These are phyloP conservation scores for Petunia secreta DNA, from an alignment of 257 asterid genomes.

Conservation along the genomic window DNA sequence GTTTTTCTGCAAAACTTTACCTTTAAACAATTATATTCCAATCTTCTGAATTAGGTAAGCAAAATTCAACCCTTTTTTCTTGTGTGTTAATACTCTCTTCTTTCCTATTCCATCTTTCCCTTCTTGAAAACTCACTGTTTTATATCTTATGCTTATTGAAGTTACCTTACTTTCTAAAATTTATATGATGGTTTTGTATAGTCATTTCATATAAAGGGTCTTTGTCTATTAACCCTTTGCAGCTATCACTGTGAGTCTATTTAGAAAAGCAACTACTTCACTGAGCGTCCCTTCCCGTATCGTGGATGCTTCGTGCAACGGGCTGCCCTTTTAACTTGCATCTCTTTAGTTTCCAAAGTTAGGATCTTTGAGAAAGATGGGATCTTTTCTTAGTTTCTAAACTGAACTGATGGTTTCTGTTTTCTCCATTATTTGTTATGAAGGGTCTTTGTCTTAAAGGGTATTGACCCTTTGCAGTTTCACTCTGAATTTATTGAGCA, in stretches of 20 bases:
- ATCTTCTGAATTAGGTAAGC: conserved; percentile 24
- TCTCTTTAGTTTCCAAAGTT: not conserved
- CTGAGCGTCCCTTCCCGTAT: too few relatives aligned
- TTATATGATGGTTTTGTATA: too few relatives aligned
- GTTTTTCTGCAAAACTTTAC: not conserved
- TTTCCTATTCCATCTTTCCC: not conserved
- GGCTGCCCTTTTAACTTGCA: not conserved
- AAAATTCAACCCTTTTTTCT: not conserved
- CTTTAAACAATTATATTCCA: conserved; percentile 3
- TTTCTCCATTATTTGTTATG: not conserved
- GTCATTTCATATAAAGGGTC: too few relatives aligned
- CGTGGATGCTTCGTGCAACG: too few relatives aligned
- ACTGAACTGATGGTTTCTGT: not conserved
- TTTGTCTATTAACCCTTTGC: too few relatives aligned
- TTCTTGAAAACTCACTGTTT: not conserved
- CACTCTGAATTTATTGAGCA: not conserved
- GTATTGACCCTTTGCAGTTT: not conserved
- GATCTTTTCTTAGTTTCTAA: not conserved
- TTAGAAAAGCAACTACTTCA: too few relatives aligned
- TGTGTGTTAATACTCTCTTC: not conserved
- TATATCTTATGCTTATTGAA: not conserved
- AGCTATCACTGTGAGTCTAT: too few relatives aligned
- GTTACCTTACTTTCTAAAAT: too few relatives aligned
- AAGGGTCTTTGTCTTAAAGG: not conserved
- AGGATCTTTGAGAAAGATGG: not conserved